These are phyloP conservation scores for Phenoliferia sp. DNA, from an alignment of 1,284 basidiomycete species.

Conservation along the genomic window DNA sequence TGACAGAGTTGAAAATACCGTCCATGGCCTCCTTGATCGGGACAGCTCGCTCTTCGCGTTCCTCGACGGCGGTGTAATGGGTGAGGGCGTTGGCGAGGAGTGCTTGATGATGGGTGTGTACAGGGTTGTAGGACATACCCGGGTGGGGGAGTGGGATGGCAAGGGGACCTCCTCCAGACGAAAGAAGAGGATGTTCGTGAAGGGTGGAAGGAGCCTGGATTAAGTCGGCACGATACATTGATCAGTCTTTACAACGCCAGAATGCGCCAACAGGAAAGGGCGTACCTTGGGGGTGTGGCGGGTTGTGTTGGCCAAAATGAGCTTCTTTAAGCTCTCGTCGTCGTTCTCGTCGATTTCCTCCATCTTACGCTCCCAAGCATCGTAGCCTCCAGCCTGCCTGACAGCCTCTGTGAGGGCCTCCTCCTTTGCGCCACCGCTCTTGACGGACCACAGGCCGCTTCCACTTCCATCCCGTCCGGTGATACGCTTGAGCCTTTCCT, in stretches of 20 bases:
- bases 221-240: background rate
- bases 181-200: slow-evolving; percentile 29
- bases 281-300: slow-evolving; percentile 22
- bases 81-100: slow-evolving; percentile 62
- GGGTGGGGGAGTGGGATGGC: slow-evolving; percentile 72
- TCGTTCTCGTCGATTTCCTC: slow-evolving; percentile 45
- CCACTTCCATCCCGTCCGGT: slow-evolving; percentile 64
- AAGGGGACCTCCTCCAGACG: slow-evolving; percentile 40
- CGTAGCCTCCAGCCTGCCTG: slow-evolving; percentile 64
- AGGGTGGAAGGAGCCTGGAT: slow-evolving; percentile 23
- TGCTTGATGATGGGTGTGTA: slow-evolving; percentile 66
- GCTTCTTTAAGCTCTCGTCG: slow-evolving; percentile 45
- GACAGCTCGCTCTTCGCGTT: slow-evolving; percentile 58
- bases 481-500: slow-evolving; percentile 68
- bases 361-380: slow-evolving; percentile 58
- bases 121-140: slow-evolving; percentile 92
- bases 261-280: background rate
- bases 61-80: slow-evolving; percentile 45
- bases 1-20: slow-evolving; percentile 45
- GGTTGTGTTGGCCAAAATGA: background rate
- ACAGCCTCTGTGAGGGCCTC: slow-evolving; percentile 53
- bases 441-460: slow-evolving; percentile 56
- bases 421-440: slow-evolving; percentile 53
- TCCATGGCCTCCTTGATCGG: slow-evolving; percentile 55
- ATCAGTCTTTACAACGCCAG: background rate